Evolutionary conservation across 192 early-diverging fungal species (phyloP).

Genomic region (Ramicandelaber brevisporus): DNA sequence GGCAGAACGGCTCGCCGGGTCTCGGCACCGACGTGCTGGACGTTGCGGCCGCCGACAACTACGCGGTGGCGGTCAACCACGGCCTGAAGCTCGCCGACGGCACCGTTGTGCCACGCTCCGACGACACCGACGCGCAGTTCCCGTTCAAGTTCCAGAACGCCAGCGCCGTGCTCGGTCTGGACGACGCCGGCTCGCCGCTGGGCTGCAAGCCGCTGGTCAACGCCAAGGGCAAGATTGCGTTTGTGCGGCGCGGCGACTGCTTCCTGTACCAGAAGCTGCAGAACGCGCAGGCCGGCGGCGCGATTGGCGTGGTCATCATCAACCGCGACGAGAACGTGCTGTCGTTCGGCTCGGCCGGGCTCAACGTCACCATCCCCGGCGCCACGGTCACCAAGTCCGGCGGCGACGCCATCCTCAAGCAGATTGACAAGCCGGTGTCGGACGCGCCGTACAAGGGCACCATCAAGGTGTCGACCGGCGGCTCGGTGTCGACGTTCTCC

Average conservation of each 20-base stretch:
- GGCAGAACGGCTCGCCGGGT: constrained; percentile 26
- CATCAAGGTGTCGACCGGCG: constrained; percentile 14
- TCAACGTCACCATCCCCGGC: constrained; percentile 15
- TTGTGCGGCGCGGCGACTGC: constrained; percentile 46
- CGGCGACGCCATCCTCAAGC: constrained; percentile 7
- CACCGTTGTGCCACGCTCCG: too few relatives aligned
- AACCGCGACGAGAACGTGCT: constrained; percentile 15
- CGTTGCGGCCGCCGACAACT: constrained; percentile 23
- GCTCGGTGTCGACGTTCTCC: constrained; percentile 40
- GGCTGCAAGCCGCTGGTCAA: constrained; percentile 23
- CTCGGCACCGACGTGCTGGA: constrained; percentile 22
- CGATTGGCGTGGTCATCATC: constrained; percentile 39
- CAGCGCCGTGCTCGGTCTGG: constrained; percentile 19
- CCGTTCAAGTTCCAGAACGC: too few relatives aligned
- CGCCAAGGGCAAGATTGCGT: constrained; percentile 16
- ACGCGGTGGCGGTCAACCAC: too few relatives aligned
- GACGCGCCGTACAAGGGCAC: too few relatives aligned
- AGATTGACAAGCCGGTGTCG: constrained; percentile 6
- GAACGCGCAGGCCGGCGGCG: constrained; percentile 26
- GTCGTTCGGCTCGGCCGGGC: constrained; percentile 13
- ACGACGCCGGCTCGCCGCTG: constrained; percentile 18
- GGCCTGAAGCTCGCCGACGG: too few relatives aligned
- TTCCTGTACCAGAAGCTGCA: constrained; percentile 30
- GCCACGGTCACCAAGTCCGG: constrained; percentile 14
- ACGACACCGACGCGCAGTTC: too few relatives aligned